Evolutionary conservation across 1,139 yeast genomes (phyloP).

Genomic region (Diutina pseudorugosa): DNA sequence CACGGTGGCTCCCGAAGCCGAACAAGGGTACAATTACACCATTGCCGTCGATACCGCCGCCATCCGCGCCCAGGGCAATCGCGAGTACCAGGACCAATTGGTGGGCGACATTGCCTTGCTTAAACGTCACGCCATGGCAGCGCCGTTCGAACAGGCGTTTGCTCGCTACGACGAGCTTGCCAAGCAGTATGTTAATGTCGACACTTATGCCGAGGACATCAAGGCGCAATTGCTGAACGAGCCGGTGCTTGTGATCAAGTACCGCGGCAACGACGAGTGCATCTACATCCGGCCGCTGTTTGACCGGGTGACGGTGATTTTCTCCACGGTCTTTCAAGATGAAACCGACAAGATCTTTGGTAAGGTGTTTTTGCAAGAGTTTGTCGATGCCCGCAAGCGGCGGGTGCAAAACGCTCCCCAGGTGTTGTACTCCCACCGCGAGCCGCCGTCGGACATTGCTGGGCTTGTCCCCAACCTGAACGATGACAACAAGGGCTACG

Average conservation of each 20-base stretch:
- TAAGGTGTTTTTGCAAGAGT: slow-evolving; percentile 90
- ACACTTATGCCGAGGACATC: slow-evolving; percentile 38
- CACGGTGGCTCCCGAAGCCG: slow-evolving; percentile 29
- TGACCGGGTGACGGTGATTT: slow-evolving; percentile 93
- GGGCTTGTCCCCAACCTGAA: slow-evolving; percentile 21
- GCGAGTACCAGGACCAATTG: slow-evolving; percentile 45
- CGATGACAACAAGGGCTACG: slow-evolving; percentile 54
- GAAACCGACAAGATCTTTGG: slow-evolving; percentile 95
- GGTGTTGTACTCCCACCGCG: slow-evolving; percentile 79
- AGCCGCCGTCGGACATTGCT: slow-evolving; percentile 84
- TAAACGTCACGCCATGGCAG: slow-evolving; percentile 82
- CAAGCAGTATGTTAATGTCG: slow-evolving; percentile 32
- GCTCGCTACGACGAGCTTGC: slow-evolving; percentile 63
- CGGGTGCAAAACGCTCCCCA: slow-evolving; percentile 98
- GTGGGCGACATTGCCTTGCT: slow-evolving; percentile 33
- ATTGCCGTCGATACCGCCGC: slow-evolving; percentile 50
- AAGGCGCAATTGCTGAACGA: slow-evolving; percentile 38
- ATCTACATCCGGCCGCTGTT: slow-evolving; percentile 85
- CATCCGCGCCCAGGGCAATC: slow-evolving; percentile 20
- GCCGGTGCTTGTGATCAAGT: slow-evolving; percentile 62
- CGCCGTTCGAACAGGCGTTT: slow-evolving; percentile 86
- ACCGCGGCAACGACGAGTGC: slow-evolving; percentile 80
- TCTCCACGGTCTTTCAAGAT: slow-evolving; percentile 88
- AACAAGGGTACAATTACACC: slow-evolving; percentile 76
- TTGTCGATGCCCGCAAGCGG: slow-evolving; percentile 93